Evolutionary conservation across 768 basidiomycete species (phyloP).

Genomic region (Boletus insuetus): DNA sequence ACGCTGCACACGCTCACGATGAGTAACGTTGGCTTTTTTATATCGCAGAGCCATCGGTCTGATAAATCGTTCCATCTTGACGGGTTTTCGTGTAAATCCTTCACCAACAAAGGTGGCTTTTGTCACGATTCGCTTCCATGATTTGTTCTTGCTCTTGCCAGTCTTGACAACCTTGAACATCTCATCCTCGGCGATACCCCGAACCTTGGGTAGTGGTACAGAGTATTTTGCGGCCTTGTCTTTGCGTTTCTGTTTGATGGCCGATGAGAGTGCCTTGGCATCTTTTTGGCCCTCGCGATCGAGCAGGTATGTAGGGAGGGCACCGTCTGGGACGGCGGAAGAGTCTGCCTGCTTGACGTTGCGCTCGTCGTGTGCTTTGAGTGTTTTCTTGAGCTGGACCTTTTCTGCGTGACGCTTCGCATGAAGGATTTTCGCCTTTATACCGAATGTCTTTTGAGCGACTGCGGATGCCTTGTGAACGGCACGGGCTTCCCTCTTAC

Average conservation of each 20-base stretch:
- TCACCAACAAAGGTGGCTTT: constrained; percentile 99
- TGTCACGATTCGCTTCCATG: constrained; percentile 99
- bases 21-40: constrained; percentile 98
- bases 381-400: constrained; percentile 98
- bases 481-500: constrained; percentile 79
- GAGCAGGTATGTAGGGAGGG: constrained; percentile 91
- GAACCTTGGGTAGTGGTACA: constrained; percentile 93
- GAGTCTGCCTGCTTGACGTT: constrained; percentile 94
- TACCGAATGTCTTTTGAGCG: constrained; percentile 92
- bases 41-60: constrained; percentile 96
- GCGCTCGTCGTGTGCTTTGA: constrained; percentile 98
- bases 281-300: constrained; percentile 98
- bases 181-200: constrained; percentile 98
- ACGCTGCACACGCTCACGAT: constrained; percentile 60
- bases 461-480: constrained; percentile 73
- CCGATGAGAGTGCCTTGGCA: constrained; percentile 91
- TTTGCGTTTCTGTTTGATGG: constrained; percentile 98
- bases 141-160: constrained; percentile 92
- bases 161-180: constrained; percentile 99
- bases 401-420: constrained; percentile 96
- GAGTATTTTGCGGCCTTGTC: constrained; percentile 99
- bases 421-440: constrained; percentile 98
- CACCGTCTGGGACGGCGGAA: constrained; percentile 80
- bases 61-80: constrained; percentile 98
- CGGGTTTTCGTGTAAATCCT: constrained; percentile 96